Evolutionary conservation across 2,329 filamentous ascomycete genomes (phyloP), one percentile per base, ranked within the genome.

Genomic region (Akanthomyces muscarius): DNA sequence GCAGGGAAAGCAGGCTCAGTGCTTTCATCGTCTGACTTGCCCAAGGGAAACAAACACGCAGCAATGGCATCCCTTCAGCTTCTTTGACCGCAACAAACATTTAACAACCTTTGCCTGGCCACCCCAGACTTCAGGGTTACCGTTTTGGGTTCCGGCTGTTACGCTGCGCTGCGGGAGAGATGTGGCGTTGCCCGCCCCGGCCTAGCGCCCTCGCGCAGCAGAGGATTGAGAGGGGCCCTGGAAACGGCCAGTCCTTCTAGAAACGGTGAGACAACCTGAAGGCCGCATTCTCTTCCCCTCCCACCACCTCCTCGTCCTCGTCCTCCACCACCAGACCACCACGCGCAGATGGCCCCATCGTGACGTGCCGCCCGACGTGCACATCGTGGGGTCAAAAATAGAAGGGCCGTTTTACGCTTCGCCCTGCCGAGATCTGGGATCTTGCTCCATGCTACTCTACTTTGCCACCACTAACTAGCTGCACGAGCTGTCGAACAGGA

Each of bases 341-440:
- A 38, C 51, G 55, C 50, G 14, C 38, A 33, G 25, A 33, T 16
- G 51, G 51, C 59, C 42, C 59, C 59, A 62, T 62, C 59, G 59
- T 50, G 59, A 55, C 51, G 41, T 50, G 59, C 52, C 44, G 51
- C 51, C 58, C 28, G 28, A 25, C 36, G 25, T 61, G 58, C 48
- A 36, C 59, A 62, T 62, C 59, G 59, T 62, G 59, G 59, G 59
- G 59, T 62, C 51, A 48, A 53, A 28, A 61, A 28, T 25, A 50
- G 41, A 41, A 61, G 59, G 41, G 59, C 59, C 59, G 59, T 42
- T 42, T 42, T 62, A 41, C 44, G 58, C 59, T 62, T 42, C 44
- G 44, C 59, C 48, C 47, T 56, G 52, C 59, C 59, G 51, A 62
- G 59, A 62, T 62, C 59, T 62, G 33, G 23, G 59, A 62, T 62